Evolutionary conservation across 345 rosid genomes (phyloP), one percentile per base, ranked within the genome.

Genomic region (Euphorbia tirucalli): DNA sequence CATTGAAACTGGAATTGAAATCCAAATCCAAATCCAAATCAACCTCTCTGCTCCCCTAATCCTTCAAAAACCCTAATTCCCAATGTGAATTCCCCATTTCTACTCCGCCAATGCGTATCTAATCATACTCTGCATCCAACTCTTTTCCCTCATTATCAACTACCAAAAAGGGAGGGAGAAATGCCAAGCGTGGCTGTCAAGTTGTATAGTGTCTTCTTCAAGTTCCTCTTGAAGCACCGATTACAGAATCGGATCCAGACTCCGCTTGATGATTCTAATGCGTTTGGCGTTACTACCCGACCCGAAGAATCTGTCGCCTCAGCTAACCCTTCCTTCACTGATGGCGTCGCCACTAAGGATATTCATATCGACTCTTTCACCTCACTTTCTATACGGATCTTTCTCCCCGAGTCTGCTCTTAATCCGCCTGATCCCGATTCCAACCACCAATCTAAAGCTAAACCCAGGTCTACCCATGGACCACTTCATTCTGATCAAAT

Each of bases 271-370:
- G 68, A 46, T 64, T 41, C 68, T 11, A 69, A 81, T 66, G 60
- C 87, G 0, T 90, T 84, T 41, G 91, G 91, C 11, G 73, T 83
- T 16, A 82, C 90, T 9, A 81, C 87, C 41, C 88, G 93, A n/a
- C 81, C 83, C 8, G 85, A 83, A 13, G 90, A 83, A 68, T 73
- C 89, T 56, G 78, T 80, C 27, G 66, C 85, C 39, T 74, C 87
- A 14, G 72, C 82, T 63, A 84, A 84, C 66, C 90, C 93, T 10
- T 84, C 93, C 4, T 88, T 87, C 77, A 39, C 78, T 50, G 97
- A 92, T 71, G 97, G 97, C 43, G 96, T 92, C 59, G 97, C 97
- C 31, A 92, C 97, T 49, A 92, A 90, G 83, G 99, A 95, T 72
- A 90, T 95, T 80, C 97, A 95, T 70, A 90, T 92, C 83, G 96